A percentile compares a stretch with the other conserved stretches of the same genome.
These are phyloP conservation scores for Piper longum DNA, from an alignment of 164 flowering plant genomes.

Conservation along the genomic window DNA sequence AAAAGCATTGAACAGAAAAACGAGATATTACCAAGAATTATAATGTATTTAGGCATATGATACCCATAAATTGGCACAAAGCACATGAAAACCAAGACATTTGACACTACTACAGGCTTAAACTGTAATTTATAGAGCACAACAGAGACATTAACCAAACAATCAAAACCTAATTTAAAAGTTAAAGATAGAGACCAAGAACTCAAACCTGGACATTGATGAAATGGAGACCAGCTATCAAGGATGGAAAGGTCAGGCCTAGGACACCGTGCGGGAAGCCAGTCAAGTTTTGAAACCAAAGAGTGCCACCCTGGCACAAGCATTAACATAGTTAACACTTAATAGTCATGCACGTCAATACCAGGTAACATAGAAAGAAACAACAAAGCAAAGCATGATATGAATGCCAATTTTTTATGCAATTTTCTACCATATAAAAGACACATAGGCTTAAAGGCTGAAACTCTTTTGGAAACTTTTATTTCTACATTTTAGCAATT, in stretches of 20 bases:
- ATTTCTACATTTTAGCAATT: too few relatives aligned
- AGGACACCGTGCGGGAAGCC: slow-evolving; percentile 47
- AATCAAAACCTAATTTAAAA: background rate
- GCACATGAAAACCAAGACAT: background rate
- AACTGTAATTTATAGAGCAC: background rate
- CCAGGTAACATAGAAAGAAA: too few relatives aligned
- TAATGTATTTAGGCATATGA: background rate
- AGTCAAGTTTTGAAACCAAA: slow-evolving; percentile 79
- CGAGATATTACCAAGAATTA: too few relatives aligned
- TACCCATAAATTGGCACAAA: background rate
- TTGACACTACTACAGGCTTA: background rate
- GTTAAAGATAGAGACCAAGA: background rate
- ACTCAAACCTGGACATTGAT: slow-evolving; percentile 61
- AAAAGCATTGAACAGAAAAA: background rate
- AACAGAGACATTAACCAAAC: background rate
- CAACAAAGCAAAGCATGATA: too few relatives aligned
- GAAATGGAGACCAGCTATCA: slow-evolving; percentile 58
- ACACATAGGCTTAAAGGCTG: too few relatives aligned
- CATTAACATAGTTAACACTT: background rate
- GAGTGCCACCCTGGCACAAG: slow-evolving; percentile 58
- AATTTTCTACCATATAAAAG: too few relatives aligned
- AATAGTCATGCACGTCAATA: too few relatives aligned
- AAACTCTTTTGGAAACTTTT: too few relatives aligned
- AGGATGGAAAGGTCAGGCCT: slow-evolving; percentile 53
- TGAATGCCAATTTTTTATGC: too few relatives aligned